Conservation (phyloP, 106 monocot genomes). For the Posidonia australis region DNA sequence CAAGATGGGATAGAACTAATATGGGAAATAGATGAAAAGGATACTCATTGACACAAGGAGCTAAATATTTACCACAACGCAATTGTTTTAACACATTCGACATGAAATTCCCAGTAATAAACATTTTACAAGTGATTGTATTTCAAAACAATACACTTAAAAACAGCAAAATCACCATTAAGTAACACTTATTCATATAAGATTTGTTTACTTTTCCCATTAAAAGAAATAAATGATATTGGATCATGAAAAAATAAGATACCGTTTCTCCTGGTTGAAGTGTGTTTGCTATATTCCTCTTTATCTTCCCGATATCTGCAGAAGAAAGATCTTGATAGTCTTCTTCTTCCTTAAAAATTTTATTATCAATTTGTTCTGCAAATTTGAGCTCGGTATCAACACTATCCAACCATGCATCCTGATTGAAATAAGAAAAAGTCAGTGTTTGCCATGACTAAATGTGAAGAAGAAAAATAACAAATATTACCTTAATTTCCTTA, state of each 20-base stretch:
- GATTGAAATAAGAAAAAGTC: conserved; percentile 6
- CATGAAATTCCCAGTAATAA: too few species aligned
- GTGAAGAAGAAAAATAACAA: not conserved
- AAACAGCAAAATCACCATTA: too few species aligned
- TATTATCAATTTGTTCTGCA: conserved; percentile 26
- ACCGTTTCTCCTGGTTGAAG: conserved; percentile 94
- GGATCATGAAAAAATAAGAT: not conserved
- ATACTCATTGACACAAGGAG: too few species aligned
- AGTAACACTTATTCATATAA: too few species aligned
- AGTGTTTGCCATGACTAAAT: not conserved
- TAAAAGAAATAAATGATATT: not conserved
- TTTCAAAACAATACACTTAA: too few species aligned
- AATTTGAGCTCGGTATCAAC: conserved; percentile 45
- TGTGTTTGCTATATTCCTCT: conserved; percentile 58
- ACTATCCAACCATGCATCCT: conserved; percentile 99
- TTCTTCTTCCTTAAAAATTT: conserved; percentile 39
- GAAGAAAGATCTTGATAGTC: conserved; percentile 74
- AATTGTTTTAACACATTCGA: too few species aligned
- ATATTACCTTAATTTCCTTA: conserved; percentile 62
- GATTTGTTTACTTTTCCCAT: too few species aligned
- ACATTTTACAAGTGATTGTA: too few species aligned
- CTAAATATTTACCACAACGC: too few species aligned
- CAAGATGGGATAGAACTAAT: too few species aligned
- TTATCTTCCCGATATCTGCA: conserved; percentile 68
- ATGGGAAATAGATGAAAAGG: too few species aligned